These are phyloP conservation scores for Prunus dulcis DNA, from an alignment of 306 rosid genomes.

Conservation along the genomic window DNA sequence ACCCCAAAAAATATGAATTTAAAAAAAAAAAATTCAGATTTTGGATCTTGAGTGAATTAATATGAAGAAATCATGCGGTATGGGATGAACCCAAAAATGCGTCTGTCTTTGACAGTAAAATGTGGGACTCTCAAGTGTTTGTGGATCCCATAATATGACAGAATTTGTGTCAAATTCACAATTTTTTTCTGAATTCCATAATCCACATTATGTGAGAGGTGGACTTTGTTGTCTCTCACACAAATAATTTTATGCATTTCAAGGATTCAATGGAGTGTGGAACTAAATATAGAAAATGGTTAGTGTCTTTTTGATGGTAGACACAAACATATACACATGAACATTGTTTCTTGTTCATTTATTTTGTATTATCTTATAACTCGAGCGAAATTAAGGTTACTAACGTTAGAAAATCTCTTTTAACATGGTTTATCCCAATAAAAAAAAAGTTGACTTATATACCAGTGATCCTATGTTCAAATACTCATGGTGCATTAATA, in stretches of 20 bases:
- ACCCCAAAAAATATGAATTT: neutral
- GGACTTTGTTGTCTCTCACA: neutral
- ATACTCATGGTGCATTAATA: rapidly evolving
- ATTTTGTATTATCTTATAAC: neutral
- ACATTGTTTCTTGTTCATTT: neutral
- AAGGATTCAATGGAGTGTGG: neutral
- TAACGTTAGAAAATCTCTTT: too few relatives aligned
- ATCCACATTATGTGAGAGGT: neutral
- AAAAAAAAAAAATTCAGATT: neutral
- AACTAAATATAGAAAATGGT: neutral
- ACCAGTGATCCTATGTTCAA: rapidly evolving
- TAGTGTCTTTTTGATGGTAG: neutral
- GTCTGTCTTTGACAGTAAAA: neutral
- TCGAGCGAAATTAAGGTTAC: neutral
- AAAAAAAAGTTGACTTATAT: too few relatives aligned
- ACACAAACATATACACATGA: neutral
- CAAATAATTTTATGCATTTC: neutral
- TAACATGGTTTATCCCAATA: rapidly evolving
- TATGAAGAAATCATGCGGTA: too few relatives aligned
- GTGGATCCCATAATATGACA: constrained; percentile 1
- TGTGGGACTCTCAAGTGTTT: neutral
- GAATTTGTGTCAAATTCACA: neutral
- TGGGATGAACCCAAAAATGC: neutral
- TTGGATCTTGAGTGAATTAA: neutral
- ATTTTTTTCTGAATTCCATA: neutral